Conservation (phyloP, 2,329 filamentous ascomycete genomes). For the Penicillium sp. region DNA sequence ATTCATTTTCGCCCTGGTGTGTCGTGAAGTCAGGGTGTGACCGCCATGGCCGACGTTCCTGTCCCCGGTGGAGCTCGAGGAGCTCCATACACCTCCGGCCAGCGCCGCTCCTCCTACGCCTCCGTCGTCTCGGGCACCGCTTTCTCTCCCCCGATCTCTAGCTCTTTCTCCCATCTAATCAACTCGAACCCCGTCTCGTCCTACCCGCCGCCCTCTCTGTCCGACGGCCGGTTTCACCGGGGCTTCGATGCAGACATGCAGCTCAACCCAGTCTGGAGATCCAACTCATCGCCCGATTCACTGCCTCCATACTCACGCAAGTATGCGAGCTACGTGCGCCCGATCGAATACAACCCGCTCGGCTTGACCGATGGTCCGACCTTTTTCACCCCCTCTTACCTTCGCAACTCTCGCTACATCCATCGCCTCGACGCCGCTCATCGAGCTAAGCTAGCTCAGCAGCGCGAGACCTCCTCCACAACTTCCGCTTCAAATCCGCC, state of each 20-base stretch:
- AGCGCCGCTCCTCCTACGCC: conserved; percentile 60
- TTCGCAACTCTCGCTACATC: conserved; percentile 74
- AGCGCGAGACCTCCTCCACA: conserved; percentile 47
- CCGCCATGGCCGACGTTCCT: conserved; percentile 46
- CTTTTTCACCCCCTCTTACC: conserved; percentile 84
- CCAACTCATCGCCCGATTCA: conserved; percentile 35
- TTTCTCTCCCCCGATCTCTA: conserved; percentile 38
- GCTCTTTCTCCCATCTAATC: conserved; percentile 56
- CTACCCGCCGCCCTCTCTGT: conserved; percentile 35
- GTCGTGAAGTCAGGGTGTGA: conserved; percentile 11
- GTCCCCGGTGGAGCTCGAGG: conserved; percentile 41
- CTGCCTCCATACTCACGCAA: conserved; percentile 51
- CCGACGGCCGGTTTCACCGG: conserved; percentile 34
- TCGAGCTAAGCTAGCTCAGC: conserved; percentile 56
- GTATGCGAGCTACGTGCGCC: conserved; percentile 38
- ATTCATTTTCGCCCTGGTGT: neutral
- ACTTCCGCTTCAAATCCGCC: conserved; percentile 44
- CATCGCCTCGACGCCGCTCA: conserved; percentile 70
- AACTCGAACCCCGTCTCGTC: conserved; percentile 41
- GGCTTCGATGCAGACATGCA: conserved; percentile 51
- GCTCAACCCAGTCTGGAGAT: conserved; percentile 47
- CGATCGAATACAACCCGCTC: conserved; percentile 27
- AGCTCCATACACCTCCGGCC: conserved; percentile 39
- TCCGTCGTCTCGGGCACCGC: conserved; percentile 57
- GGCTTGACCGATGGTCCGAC: conserved; percentile 31